phyloP scores from a whole-genome alignment of 495 filamentous ascomycete genomes.

The Neurospora sp. region DNA sequence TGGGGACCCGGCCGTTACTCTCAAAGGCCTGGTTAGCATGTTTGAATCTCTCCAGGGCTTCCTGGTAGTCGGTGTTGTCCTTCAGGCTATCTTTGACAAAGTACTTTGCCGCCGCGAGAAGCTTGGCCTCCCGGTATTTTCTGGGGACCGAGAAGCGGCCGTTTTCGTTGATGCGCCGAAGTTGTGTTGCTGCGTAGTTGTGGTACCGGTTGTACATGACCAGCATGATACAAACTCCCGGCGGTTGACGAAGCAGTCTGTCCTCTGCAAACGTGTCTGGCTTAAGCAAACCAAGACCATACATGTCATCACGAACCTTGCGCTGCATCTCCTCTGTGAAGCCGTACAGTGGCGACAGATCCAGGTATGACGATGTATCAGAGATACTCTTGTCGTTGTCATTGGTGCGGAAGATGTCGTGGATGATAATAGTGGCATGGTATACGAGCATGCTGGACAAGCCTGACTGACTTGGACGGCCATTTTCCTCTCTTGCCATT shows the following conservation, averaged over 20 bases:
- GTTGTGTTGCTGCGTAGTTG: conserved; percentile 54
- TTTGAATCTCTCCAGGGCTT: neutral
- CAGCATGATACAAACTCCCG: conserved; percentile 61
- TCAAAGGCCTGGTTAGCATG: neutral
- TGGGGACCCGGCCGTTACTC: neutral
- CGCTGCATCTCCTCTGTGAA: conserved; percentile 60
- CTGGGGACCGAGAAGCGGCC: conserved; percentile 51
- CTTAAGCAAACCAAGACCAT: conserved; percentile 56
- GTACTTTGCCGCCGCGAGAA: conserved; percentile 28
- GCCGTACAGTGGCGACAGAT: conserved; percentile 73
- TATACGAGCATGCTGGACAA: no score
- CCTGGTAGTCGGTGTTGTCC: neutral
- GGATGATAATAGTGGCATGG: no score
- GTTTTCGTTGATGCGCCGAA: conserved; percentile 64
- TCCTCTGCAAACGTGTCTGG: conserved; percentile 66
- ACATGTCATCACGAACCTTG: conserved; percentile 56
- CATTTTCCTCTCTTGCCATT: no score
- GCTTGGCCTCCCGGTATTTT: conserved; percentile 40
- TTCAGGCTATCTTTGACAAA: neutral
- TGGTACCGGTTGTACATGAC: conserved; percentile 67
- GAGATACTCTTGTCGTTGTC: conserved; percentile 22
- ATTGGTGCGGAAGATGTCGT: no score
- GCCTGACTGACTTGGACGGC: no score
- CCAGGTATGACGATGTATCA: conserved; percentile 65
- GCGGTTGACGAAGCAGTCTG: conserved; percentile 62